Base-by-base conservation (phyloP, 2,329 filamentous ascomycete genomes). In the Fusarium kyushuense region DNA sequence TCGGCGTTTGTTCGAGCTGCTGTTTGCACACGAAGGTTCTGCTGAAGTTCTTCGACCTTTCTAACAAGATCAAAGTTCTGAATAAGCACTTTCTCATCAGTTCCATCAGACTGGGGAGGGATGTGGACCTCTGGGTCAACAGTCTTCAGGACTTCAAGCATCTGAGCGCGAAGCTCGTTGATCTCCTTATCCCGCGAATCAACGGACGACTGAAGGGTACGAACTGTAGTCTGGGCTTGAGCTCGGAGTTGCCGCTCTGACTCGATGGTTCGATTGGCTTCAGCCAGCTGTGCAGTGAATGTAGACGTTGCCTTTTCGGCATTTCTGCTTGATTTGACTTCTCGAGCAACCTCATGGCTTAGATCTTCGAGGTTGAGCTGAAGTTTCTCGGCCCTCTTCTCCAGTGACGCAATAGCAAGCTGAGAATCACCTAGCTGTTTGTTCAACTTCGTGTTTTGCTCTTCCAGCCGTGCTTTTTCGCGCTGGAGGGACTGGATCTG, bases 371-470 rank as follows among this genome's bases (percentile, higher is more conserved):
- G 80, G 73, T 87, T 94, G 41, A 98, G 86, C 52, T 94, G 88
- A 29, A 98, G 84, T 79, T 97, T 97, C 79, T 98, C 95, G 53
- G 96, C 92, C 78, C 96, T 93, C 83, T 98, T 98, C 77, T 97
- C 94, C 10, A 97, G 81, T 2, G 92, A 92, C 0, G 92, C 92
- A 68, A 97, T 89, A 7, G 89, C 89, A 25, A 97, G 80, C 73
- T 97, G 95, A 8, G 92, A 86, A 70, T 97, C 94, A 58, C 92
- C 93, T 14, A 97, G 85, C 76, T 97, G 93, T 72, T 93, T 92
- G 75, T 91, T 88, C 17, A 97, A 85, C 71, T 90, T 92, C 76
- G 87, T 87, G 75, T 92, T 94, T 53, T 95, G 90, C 70, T 97
- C 94, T 61, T 97, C 94, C 0, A 92, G 79, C 73, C 91, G 93